A percentile compares a stretch with the other conserved stretches of the same genome.
Evolutionary conservation across 1,284 basidiomycete genomes (phyloP).

Genomic region (Cryptococcus sp.): DNA sequence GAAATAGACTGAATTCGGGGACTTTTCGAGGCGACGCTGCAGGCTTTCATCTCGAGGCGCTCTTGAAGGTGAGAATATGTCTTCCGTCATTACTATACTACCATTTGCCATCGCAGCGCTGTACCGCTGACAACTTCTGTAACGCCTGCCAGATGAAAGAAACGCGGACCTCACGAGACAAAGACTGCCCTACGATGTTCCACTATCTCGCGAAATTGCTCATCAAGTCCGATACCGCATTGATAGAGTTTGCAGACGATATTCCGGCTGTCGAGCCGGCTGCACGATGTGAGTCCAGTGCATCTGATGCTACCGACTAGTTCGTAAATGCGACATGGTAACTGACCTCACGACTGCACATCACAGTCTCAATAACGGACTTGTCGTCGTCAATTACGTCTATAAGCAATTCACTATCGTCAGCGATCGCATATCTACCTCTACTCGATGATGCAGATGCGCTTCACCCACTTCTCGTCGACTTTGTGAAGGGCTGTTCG

Average conservation of each 20-base stretch:
- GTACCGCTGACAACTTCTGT: no score
- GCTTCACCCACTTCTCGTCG: slow-evolving; percentile 68
- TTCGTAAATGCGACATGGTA: slow-evolving; percentile 1
- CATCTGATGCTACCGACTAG: background rate
- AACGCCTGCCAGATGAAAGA: slow-evolving; percentile 68
- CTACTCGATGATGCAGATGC: slow-evolving; percentile 55
- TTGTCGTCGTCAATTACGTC: slow-evolving; percentile 63
- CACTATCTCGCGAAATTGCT: slow-evolving; percentile 80
- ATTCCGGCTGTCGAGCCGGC: slow-evolving; percentile 79
- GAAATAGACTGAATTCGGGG: slow-evolving; percentile 78
- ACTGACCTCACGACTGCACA: slow-evolving; percentile 2
- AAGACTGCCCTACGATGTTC: slow-evolving; percentile 77
- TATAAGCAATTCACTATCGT: slow-evolving; percentile 63
- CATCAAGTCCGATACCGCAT: slow-evolving; percentile 65
- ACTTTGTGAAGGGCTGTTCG: slow-evolving; percentile 61
- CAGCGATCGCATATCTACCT: slow-evolving; percentile 59
- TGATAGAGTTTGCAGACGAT: slow-evolving; percentile 77
- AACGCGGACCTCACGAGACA: slow-evolving; percentile 71
- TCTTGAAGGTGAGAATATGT: slow-evolving; percentile 66
- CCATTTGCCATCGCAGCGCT: background rate
- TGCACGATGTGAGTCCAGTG: slow-evolving; percentile 63
- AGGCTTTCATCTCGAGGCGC: slow-evolving; percentile 78
- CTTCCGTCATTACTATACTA: slow-evolving; percentile 5
- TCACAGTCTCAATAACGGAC: slow-evolving; percentile 68
- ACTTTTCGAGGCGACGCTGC: slow-evolving; percentile 78